These are phyloP conservation scores for Hypoxylon sp. DNA, from an alignment of 2,329 filamentous ascomycete species.

Conservation along the genomic window DNA sequence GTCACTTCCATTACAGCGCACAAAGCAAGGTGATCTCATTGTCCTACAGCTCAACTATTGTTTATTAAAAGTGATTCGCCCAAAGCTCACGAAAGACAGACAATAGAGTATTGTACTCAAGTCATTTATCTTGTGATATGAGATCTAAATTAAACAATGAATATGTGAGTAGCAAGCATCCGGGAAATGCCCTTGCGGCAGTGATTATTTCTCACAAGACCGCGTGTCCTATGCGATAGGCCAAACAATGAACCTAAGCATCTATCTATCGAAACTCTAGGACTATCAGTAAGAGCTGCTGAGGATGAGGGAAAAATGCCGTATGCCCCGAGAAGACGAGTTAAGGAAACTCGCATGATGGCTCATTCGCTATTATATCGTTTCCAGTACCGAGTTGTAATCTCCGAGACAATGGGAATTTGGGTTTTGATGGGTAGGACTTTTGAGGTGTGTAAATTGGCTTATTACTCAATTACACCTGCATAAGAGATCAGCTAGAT, in stretches of 20 bases:
- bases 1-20: not conserved
- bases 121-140: not conserved
- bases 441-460: not conserved
- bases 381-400: not conserved
- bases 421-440: not conserved
- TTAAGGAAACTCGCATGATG: not conserved
- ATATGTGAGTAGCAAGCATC: too few species aligned
- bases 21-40: not conserved
- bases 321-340: too few species aligned
- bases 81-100: not conserved
- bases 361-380: not conserved
- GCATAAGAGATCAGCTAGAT: not conserved
- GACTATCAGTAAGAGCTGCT: too few species aligned
- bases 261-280: too few species aligned
- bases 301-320: too few species aligned
- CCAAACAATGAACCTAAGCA: too few species aligned
- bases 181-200: too few species aligned
- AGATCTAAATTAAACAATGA: too few species aligned
- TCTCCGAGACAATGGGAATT: not conserved
- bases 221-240: too few species aligned
- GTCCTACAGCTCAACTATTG: not conserved
- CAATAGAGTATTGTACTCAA: not conserved
- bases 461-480: not conserved
- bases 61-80: not conserved
- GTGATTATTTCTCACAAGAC: too few species aligned